Conservation (phyloP, 345 rosid genomes). For the Heritiera fomes region DNA sequence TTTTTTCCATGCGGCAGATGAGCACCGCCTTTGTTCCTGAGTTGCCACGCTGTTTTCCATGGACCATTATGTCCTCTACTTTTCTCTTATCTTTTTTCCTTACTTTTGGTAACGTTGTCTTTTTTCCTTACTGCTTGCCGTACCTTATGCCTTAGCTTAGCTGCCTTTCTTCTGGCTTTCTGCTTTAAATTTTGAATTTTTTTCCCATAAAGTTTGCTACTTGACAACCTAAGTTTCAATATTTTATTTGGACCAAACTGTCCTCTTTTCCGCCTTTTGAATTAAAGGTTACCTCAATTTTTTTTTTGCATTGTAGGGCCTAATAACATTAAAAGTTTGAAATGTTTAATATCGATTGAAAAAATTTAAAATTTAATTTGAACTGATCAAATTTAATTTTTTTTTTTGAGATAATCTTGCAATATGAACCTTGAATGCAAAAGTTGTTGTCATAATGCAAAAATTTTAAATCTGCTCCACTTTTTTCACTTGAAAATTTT, state of each 20-base stretch:
- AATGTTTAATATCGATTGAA: too few relatives aligned
- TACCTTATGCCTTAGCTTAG: too few relatives aligned
- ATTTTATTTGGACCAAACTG: conserved; percentile 10
- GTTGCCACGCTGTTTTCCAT: not conserved
- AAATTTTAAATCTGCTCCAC: not conserved
- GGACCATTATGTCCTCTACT: not conserved
- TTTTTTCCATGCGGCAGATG: not conserved
- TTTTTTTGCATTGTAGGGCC: too few relatives aligned
- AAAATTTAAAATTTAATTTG: too few relatives aligned
- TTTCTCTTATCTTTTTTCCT: too few relatives aligned
- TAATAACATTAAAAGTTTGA: too few relatives aligned
- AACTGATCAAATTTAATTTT: too few relatives aligned
- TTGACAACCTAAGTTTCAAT: not conserved
- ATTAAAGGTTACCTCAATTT: too few relatives aligned
- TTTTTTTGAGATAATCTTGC: not conserved
- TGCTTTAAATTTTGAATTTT: conserved; percentile 16
- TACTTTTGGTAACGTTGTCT: not conserved
- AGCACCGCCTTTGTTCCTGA: not conserved
- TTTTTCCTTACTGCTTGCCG: not conserved
- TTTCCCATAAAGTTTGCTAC: not conserved
- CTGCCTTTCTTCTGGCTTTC: not conserved
- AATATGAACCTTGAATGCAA: not conserved
- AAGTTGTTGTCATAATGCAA: not conserved
- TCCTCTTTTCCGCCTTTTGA: not conserved
- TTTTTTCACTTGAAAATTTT: not conserved